phyloP scores from a whole-genome alignment of 2,329 filamentous ascomycete species.

The Dactylonectria macrodidyma region DNA sequence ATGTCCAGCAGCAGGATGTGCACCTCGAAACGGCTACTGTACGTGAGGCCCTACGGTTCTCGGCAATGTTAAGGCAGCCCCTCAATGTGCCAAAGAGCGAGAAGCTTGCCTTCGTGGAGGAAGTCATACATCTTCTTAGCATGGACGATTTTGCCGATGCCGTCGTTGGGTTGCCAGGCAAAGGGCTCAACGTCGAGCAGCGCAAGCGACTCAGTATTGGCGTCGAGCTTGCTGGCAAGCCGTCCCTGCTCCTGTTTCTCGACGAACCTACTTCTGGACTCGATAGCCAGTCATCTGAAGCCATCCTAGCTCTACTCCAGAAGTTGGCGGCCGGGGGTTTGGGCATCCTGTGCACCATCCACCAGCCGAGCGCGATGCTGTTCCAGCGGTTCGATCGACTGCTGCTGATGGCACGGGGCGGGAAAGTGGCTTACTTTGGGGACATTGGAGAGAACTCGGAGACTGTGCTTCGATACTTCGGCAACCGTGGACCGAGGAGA shows the following conservation, averaged over 20 bases:
- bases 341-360: conserved; percentile 95
- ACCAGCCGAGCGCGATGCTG: conserved; percentile 95
- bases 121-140: conserved; percentile 91
- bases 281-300: conserved; percentile 93
- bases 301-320: conserved; percentile 88
- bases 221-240: conserved; percentile 95
- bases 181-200: conserved; percentile 83
- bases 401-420: conserved; percentile 64
- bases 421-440: conserved; percentile 22
- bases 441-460: conserved; percentile 18
- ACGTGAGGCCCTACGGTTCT: conserved; percentile 89
- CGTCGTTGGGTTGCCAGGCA: conserved; percentile 89
- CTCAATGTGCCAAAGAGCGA: conserved; percentile 78
- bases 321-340: conserved; percentile 92
- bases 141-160: conserved; percentile 94
- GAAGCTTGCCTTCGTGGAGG: conserved; percentile 91
- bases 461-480: conserved; percentile 18
- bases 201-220: conserved; percentile 89
- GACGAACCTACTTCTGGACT: conserved; percentile 96
- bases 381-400: conserved; percentile 92
- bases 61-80: conserved; percentile 87
- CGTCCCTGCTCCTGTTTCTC: conserved; percentile 89
- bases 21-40: conserved; percentile 89
- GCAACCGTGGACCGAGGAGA: background rate
- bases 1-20: conserved; percentile 93